A percentile compares a stretch with the other conserved stretches of the same genome.
These are phyloP conservation scores for Logfia minima DNA, from an alignment of 129 eudicot genomes.

Conservation along the genomic window DNA sequence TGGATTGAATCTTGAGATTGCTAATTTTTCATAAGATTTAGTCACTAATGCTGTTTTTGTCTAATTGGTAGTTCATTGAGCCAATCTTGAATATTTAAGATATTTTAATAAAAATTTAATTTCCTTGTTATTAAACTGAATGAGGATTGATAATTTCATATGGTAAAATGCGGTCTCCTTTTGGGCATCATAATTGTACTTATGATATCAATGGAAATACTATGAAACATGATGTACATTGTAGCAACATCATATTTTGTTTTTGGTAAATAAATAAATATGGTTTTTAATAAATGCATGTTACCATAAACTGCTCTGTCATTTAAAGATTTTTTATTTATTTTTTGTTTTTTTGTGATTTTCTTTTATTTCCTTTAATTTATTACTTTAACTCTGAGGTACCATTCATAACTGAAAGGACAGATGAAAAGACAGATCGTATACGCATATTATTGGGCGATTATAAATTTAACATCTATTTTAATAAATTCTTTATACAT, in stretches of 20 bases:
- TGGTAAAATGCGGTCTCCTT: slow-evolving; percentile 1
- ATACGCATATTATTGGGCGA: background rate
- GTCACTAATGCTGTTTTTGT: background rate
- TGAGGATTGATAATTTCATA: background rate
- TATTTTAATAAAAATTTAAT: too few relatives aligned
- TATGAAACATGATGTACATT: slow-evolving; percentile 20
- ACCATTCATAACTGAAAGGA: background rate
- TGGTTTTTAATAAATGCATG: background rate
- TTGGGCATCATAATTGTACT: slow-evolving; percentile 11
- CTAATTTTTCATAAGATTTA: background rate
- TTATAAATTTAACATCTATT: too few relatives aligned
- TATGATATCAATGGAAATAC: background rate
- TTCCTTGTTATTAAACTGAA: background rate
- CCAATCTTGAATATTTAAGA: too few relatives aligned
- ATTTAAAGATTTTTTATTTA: too few relatives aligned
- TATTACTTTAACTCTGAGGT: background rate
- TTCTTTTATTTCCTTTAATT: background rate
- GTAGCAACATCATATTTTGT: slow-evolving; percentile 21
- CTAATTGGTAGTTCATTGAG: background rate
- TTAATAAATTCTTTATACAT: too few relatives aligned
- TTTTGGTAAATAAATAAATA: slow-evolving; percentile 6
- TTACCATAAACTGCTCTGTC: background rate
- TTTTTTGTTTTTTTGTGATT: background rate
- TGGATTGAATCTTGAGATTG: background rate
- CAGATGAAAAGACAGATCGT: background rate